Conservation (phyloP, 371 early-diverging fungal species). For the Dichotomocladium elegans region DNA sequence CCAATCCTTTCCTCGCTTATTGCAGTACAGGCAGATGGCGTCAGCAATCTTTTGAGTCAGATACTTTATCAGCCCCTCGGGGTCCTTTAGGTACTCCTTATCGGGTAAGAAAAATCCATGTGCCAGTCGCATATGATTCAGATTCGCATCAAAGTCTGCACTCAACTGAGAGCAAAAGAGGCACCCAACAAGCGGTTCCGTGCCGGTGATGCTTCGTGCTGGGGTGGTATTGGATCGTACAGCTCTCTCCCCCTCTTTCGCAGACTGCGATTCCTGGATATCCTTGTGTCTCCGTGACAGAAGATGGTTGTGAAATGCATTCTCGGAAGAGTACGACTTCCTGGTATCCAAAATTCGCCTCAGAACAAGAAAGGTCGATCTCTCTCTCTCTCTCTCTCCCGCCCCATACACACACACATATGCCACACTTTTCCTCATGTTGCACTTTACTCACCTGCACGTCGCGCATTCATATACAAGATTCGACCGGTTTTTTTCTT, state of each 20-base stretch:
- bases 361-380: too few species aligned
- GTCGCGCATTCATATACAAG: slow-evolving; percentile 40
- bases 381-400: too few species aligned
- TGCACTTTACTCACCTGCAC: slow-evolving; percentile 26
- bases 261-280: slow-evolving; percentile 7
- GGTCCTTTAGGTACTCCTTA: slow-evolving; percentile 84
- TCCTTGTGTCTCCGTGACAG: slow-evolving; percentile 81
- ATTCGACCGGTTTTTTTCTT: slow-evolving; percentile 35
- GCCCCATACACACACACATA: neutral
- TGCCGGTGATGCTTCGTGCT: neutral
- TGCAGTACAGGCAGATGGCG: slow-evolving; percentile 93
- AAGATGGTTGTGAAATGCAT: slow-evolving; percentile 86
- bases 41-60: slow-evolving; percentile 89
- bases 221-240: neutral
- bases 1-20: slow-evolving; percentile 83
- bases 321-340: slow-evolving; percentile 75
- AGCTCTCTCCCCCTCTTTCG: neutral
- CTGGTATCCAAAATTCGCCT: too few species aligned
- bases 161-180: slow-evolving; percentile 69
- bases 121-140: slow-evolving; percentile 84
- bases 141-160: slow-evolving; percentile 67
- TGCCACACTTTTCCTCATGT: neutral
- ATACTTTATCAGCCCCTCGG: slow-evolving; percentile 83
- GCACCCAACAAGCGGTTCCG: slow-evolving; percentile 9
- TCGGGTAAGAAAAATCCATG: slow-evolving; percentile 98